Percentiles rank a stretch among this genome's conserved stretches.
Evolutionary conservation across 768 basidiomycete genomes (phyloP).

Genomic region (Tylopilus felleus): DNA sequence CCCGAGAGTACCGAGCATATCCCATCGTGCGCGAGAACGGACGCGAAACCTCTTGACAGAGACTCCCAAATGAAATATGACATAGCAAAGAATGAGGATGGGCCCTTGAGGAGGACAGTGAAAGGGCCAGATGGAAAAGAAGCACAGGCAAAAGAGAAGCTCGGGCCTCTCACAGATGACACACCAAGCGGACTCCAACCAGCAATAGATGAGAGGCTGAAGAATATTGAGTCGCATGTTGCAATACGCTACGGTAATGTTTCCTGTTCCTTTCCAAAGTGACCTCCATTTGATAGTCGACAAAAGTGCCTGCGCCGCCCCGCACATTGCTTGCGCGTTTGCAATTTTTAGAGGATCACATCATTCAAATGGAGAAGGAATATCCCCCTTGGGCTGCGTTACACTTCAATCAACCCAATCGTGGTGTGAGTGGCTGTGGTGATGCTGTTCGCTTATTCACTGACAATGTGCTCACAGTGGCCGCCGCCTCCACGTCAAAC

Average conservation of each 20-base stretch:
- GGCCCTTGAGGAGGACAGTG: constrained; percentile 63
- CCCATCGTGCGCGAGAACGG: constrained; percentile 69
- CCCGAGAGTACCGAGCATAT: constrained; percentile 31
- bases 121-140: constrained; percentile 27
- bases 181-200: constrained; percentile 48
- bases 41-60: constrained; percentile 67
- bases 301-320: constrained; percentile 67
- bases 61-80: constrained; percentile 85
- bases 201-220: constrained; percentile 59
- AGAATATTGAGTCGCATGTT: constrained; percentile 67
- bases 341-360: constrained; percentile 72
- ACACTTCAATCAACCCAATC: constrained; percentile 83
- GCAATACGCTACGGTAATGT: constrained; percentile 68
- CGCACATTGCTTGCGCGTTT: constrained; percentile 61
- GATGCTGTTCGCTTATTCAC: background rate
- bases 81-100: constrained; percentile 80
- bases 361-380: constrained; percentile 72
- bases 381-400: constrained; percentile 86
- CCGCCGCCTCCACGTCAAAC: constrained; percentile 77
- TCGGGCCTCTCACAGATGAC: constrained; percentile 22
- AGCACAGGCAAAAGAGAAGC: constrained; percentile 7
- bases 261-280: background rate
- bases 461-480: constrained; percentile 49
- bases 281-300: constrained; percentile 3
- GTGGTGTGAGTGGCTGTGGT: constrained; percentile 55